Base-by-base conservation (phyloP, 1,139 yeast genomes). In the Protomyces lactucae-debilis region DNA sequence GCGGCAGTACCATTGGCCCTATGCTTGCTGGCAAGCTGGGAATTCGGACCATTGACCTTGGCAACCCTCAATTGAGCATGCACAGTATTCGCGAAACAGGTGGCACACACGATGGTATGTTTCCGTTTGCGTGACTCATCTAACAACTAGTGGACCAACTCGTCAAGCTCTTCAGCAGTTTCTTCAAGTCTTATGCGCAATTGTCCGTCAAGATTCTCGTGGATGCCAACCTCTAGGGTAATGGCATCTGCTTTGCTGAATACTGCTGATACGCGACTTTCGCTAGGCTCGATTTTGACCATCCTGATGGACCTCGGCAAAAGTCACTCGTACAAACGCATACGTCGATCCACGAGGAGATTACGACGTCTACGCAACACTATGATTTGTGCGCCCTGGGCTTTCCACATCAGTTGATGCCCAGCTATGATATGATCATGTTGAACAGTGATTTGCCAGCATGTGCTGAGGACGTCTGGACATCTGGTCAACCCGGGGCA, bases 1-100 rank as follows among this genome's bases (percentile, higher is more conserved):
- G 98, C 76, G 99, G 99, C 1, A 87, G 96, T 2, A 93, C 99
- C 1, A 93, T 93, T 72, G 99, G 99, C 0, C 98, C 99, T 28
- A 87, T 91, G 74, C 78, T 93, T 67, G 86, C 97, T 39, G 87
- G 96, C 3, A 88, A 88, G 71, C 81, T 93, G 57, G 99, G 99
- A 61, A 82, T 93, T 57, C 82, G 96, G 73, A 90, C 97, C 2
- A 77, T 93, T 67, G 99, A 93, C 75, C 78, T 93, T 66, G 99
- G 99, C 64, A 91, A 90, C 73, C 96, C 98, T 1, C 96, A 92
- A 74, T 79, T 93, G 71, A 86, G 95, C 64, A 93, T 93, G 99
- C 99, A 93, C 73, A 88, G 96, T 1, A 87, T 90, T 67, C 83
- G 99, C 75, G 99, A 93, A 76, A 92, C 96, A 2, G 93, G 96